Percentiles rank a stretch among this genome's conserved stretches.
Conservation (phyloP, 306 rosid species). For the Sicyos baderoa region DNA sequence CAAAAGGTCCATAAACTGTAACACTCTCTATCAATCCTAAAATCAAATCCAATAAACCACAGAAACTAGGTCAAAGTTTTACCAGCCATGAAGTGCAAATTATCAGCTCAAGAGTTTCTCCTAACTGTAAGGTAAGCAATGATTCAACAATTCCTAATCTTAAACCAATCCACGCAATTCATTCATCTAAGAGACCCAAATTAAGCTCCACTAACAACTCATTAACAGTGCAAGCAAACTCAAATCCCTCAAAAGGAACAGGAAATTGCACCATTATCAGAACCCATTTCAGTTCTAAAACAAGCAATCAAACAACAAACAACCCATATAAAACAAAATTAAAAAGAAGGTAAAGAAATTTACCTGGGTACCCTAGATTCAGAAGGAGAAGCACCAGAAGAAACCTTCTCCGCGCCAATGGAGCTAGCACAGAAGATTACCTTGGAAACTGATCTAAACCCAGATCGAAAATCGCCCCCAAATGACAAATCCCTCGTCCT, state of each 20-base stretch:
- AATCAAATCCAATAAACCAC: neutral
- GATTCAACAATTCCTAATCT: no score
- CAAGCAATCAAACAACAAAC: neutral
- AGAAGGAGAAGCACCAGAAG: slow-evolving; percentile 33
- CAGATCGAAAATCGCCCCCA: slow-evolving; percentile 45
- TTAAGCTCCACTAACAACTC: slow-evolving; percentile 1
- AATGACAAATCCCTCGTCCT: slow-evolving; percentile 41
- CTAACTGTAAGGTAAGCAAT: no score
- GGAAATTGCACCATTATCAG: neutral
- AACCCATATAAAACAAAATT: neutral
- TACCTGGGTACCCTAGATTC: slow-evolving; percentile 63
- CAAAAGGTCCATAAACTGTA: neutral
- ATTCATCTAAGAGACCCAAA: neutral
- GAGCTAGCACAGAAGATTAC: slow-evolving; percentile 45
- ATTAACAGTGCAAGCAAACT: slow-evolving; percentile 1
- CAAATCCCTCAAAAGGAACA: neutral
- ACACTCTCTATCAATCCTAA: neutral
- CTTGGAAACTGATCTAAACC: slow-evolving; percentile 37
- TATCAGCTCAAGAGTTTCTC: no score
- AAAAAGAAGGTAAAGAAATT: slow-evolving; percentile 21
- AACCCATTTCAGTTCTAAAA: neutral
- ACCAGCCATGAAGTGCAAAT: no score
- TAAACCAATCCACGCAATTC: neutral
- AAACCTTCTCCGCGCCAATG: slow-evolving; percentile 37
- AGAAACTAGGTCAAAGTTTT: no score